A percentile compares a stretch with the other conserved stretches of the same genome.
Conservation (phyloP, 441 rosid genomes). For the Erodium trifolium region DNA sequence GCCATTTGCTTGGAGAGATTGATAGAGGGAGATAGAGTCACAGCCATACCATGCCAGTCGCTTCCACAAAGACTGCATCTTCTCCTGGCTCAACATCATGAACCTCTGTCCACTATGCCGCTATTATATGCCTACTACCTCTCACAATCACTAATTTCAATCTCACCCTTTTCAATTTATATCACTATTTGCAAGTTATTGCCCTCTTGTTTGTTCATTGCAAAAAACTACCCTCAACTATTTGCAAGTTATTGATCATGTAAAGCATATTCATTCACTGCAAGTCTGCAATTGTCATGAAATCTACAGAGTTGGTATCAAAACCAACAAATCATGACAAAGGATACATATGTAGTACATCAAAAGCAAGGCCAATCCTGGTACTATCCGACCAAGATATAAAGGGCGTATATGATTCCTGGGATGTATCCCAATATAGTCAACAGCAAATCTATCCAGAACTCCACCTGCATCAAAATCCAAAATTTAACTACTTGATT, state of each 20-base stretch:
- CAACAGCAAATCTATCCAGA: conserved; percentile 78
- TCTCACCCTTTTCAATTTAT: too few relatives aligned
- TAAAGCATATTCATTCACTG: too few relatives aligned
- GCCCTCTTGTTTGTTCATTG: too few relatives aligned
- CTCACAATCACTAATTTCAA: too few relatives aligned
- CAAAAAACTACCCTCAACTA: too few relatives aligned
- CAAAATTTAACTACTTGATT: too few relatives aligned
- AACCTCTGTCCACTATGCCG: not conserved
- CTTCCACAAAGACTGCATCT: not conserved
- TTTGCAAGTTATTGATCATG: too few relatives aligned
- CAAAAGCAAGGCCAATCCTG: not conserved
- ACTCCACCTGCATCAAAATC: conserved; percentile 53
- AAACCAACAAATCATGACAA: too few relatives aligned
- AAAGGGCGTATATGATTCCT: conserved; percentile 79
- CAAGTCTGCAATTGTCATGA: too few relatives aligned
- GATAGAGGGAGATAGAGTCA: not conserved
- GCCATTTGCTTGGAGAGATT: not conserved
- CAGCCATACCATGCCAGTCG: not conserved
- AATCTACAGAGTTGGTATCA: too few relatives aligned
- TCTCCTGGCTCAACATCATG: not conserved
- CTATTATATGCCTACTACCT: not conserved
- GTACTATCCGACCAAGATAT: conserved; percentile 57
- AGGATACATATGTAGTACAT: too few relatives aligned
- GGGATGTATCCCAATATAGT: conserved; percentile 77
- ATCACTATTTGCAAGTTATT: too few relatives aligned